Evolutionary conservation across 352 stramenopile species (phyloP).

Genomic region (Pythium brassicae): DNA sequence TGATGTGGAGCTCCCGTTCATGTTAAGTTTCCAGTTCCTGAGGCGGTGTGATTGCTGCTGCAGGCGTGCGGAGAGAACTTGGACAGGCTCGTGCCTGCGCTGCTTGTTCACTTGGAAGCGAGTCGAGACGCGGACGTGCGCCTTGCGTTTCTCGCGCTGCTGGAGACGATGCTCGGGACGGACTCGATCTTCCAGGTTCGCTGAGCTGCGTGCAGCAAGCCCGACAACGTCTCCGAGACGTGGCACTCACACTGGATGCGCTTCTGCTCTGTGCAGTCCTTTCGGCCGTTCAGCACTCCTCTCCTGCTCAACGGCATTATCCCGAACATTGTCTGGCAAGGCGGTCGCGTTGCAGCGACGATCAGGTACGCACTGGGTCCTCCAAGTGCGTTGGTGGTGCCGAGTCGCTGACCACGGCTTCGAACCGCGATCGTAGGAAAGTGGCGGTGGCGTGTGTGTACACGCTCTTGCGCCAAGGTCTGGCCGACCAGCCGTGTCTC

Average conservation of each 20-base stretch:
- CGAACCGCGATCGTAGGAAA: constrained; percentile 46
- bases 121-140: constrained; percentile 69
- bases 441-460: constrained; percentile 84
- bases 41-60: neutral
- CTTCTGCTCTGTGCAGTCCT: constrained; percentile 26
- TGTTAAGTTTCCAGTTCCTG: neutral
- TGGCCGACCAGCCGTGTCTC: constrained; percentile 70
- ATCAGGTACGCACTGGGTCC: constrained; percentile 44
- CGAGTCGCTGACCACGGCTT: neutral
- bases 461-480: constrained; percentile 71
- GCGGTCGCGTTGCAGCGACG: constrained; percentile 78
- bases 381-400: neutral
- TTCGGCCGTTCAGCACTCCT: constrained; percentile 50
- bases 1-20: neutral
- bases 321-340: constrained; percentile 89
- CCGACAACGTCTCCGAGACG: neutral
- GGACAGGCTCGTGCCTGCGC: constrained; percentile 46
- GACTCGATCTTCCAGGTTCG: constrained; percentile 50
- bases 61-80: constrained; percentile 65
- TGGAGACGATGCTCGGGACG: constrained; percentile 76
- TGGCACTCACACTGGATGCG: neutral
- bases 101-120: constrained; percentile 64
- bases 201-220: neutral
- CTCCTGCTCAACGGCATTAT: constrained; percentile 79
- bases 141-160: constrained; percentile 74